These are phyloP conservation scores for Globisporangium solare DNA, from an alignment of 352 stramenopile genomes.

Conservation along the genomic window DNA sequence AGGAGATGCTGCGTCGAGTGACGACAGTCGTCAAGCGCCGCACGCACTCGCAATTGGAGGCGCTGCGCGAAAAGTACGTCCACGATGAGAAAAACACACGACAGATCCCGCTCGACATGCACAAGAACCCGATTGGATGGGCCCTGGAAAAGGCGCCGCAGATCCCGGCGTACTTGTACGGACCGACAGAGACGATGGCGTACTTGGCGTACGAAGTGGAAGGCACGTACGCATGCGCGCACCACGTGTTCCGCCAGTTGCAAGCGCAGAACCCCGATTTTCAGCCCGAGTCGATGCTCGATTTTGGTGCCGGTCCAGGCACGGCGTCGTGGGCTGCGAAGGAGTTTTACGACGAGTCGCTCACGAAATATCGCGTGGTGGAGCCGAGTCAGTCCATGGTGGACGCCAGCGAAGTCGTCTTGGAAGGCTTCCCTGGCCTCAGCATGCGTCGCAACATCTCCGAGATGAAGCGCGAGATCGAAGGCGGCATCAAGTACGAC, in stretches of 20 bases:
- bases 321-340: conserved; percentile 77
- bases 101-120: conserved; percentile 66
- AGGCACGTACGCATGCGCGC: conserved; percentile 54
- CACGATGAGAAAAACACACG: conserved; percentile 43
- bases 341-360: conserved; percentile 54
- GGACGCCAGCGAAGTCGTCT: conserved; percentile 62
- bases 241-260: conserved; percentile 70
- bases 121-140: conserved; percentile 75
- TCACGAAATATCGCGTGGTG: conserved; percentile 66
- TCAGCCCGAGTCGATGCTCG: conserved; percentile 55
- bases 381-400: conserved; percentile 86
- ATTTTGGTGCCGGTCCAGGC: conserved; percentile 73
- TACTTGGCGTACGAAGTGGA: conserved; percentile 79
- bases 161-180: conserved; percentile 65
- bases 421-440: conserved; percentile 71
- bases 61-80: conserved; percentile 50
- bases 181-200: conserved; percentile 63
- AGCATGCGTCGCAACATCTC: conserved; percentile 65
- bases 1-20: conserved; percentile 51
- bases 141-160: conserved; percentile 62
- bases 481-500: conserved; percentile 66
- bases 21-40: conserved; percentile 54
- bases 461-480: conserved; percentile 76
- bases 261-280: conserved; percentile 50
- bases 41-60: conserved; percentile 77